phyloP scores from a whole-genome alignment of 2,329 filamentous ascomycete genomes.

The Rosellinia necatrix region DNA sequence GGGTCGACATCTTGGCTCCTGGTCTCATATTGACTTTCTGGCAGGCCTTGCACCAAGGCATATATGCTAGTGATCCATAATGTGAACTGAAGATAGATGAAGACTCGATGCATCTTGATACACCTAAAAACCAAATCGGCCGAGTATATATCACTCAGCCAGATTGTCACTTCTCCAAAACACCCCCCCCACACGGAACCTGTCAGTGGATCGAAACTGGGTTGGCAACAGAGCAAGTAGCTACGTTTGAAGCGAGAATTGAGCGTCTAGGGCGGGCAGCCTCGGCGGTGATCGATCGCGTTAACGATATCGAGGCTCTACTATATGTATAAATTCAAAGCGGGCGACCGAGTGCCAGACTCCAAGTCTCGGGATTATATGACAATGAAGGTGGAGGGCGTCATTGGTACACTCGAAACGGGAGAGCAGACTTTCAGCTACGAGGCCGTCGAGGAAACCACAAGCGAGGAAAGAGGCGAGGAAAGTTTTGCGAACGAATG shows the following conservation, averaged over 20 bases:
- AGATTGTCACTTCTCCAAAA: slow-evolving; percentile 17
- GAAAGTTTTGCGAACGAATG: slow-evolving; percentile 17
- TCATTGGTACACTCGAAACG: slow-evolving; percentile 31
- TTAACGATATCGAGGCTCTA: slow-evolving; percentile 22
- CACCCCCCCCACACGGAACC: slow-evolving; percentile 10
- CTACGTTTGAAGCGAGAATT: slow-evolving; percentile 4
- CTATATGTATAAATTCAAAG: slow-evolving; percentile 12
- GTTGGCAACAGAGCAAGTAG: no score
- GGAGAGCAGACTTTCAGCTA: slow-evolving; percentile 22
- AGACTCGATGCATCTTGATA: slow-evolving; percentile 37
- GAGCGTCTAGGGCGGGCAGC: slow-evolving; percentile 9
- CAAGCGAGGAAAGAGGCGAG: slow-evolving; percentile 20
- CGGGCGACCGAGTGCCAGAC: slow-evolving; percentile 39
- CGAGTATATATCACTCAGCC: slow-evolving; percentile 18
- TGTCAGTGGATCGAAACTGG: slow-evolving; percentile 1
- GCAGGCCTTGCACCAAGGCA: slow-evolving; percentile 53
- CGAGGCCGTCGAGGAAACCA: slow-evolving; percentile 10
- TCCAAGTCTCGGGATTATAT: slow-evolving; percentile 40
- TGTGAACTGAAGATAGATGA: slow-evolving; percentile 51
- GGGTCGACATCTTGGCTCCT: slow-evolving; percentile 20
- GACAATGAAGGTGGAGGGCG: slow-evolving; percentile 32
- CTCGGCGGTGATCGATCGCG: slow-evolving; percentile 24
- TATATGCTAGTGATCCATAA: slow-evolving; percentile 51
- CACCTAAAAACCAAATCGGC: slow-evolving; percentile 16
- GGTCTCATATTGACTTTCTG: slow-evolving; percentile 14